phyloP scores from a whole-genome alignment of 129 eudicot genomes.

The Dittrichia graveolens region DNA sequence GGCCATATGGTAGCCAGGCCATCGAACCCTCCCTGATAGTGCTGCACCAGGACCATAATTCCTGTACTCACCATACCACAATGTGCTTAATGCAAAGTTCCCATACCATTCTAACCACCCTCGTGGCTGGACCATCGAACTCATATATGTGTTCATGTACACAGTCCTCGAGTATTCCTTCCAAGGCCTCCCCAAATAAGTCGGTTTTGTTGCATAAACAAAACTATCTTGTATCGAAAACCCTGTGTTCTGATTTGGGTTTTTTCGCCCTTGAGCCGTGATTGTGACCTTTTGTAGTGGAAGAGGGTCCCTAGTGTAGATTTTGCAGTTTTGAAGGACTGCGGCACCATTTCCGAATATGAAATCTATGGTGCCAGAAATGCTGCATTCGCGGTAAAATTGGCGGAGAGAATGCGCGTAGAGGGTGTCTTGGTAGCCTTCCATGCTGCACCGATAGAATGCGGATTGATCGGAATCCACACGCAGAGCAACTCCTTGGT shows the following conservation, averaged over 20 bases:
- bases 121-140: conserved; percentile 66
- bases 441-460: conserved; percentile 90
- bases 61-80: conserved; percentile 89
- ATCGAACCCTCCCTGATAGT: conserved; percentile 58
- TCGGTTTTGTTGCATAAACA: conserved; percentile 67
- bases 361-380: conserved; percentile 89
- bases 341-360: conserved; percentile 95
- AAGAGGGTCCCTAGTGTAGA: conserved; percentile 67
- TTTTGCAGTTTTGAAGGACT: conserved; percentile 77
- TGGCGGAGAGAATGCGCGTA: conserved; percentile 94
- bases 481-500: conserved; percentile 88
- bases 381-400: conserved; percentile 84
- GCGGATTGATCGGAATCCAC: conserved; percentile 91
- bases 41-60: conserved; percentile 82
- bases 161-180: conserved; percentile 77
- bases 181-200: conserved; percentile 97
- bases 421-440: conserved; percentile 94
- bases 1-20: conserved; percentile 84
- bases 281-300: conserved; percentile 83
- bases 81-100: conserved; percentile 63
- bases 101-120: conserved; percentile 98
- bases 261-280: conserved; percentile 85
- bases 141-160: conserved; percentile 77
- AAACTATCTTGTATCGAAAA: conserved; percentile 80
- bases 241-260: conserved; percentile 81